Percentiles rank a stretch among this genome's conserved stretches.
These are phyloP conservation scores for Aureobasidium subglaciale DNA, from an alignment of 2,329 filamentous ascomycete genomes.

Conservation along the genomic window DNA sequence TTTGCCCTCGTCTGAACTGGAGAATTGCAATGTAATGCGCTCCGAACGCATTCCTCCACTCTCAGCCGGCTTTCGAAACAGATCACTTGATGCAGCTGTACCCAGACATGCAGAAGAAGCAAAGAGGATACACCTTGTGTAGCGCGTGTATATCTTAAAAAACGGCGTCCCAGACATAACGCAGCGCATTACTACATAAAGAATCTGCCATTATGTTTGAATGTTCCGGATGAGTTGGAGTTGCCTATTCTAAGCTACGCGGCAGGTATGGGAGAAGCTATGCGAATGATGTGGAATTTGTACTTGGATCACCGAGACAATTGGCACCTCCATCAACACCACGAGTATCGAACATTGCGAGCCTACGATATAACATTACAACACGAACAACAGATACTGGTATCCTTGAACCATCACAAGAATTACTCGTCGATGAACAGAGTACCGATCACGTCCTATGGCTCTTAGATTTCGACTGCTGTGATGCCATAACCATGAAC, in stretches of 20 bases:
- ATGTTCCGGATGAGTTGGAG: slow-evolving; percentile 43
- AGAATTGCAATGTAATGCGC: slow-evolving; percentile 8
- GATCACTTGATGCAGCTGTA: slow-evolving; percentile 16
- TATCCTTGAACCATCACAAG: not conserved
- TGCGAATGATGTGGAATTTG: slow-evolving; percentile 51
- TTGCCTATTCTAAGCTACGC: slow-evolving; percentile 35
- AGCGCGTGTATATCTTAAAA: slow-evolving; percentile 44
- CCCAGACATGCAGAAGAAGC: not conserved
- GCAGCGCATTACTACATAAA: slow-evolving; percentile 36
- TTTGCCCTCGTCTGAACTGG: not conserved
- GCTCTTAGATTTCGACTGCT: slow-evolving; percentile 53
- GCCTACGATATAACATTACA: not conserved
- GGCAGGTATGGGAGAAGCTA: slow-evolving; percentile 44
- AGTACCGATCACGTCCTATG: slow-evolving; percentile 20
- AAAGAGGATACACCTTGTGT: slow-evolving; percentile 34
- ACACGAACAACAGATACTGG: no score
- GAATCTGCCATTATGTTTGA: slow-evolving; percentile 44
- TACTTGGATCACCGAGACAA: slow-evolving; percentile 32
- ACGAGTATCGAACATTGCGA: not conserved
- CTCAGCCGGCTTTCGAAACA: no score
- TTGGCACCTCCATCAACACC: not conserved
- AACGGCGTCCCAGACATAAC: slow-evolving; percentile 19
- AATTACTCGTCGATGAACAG: not conserved
- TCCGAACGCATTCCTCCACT: slow-evolving; percentile 16
- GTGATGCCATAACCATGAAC: slow-evolving; percentile 45